Percentiles rank a stretch among this genome's conserved stretches.
These are phyloP conservation scores for Pulveroboletus frians DNA, from an alignment of 768 basidiomycete genomes.

Conservation along the genomic window DNA sequence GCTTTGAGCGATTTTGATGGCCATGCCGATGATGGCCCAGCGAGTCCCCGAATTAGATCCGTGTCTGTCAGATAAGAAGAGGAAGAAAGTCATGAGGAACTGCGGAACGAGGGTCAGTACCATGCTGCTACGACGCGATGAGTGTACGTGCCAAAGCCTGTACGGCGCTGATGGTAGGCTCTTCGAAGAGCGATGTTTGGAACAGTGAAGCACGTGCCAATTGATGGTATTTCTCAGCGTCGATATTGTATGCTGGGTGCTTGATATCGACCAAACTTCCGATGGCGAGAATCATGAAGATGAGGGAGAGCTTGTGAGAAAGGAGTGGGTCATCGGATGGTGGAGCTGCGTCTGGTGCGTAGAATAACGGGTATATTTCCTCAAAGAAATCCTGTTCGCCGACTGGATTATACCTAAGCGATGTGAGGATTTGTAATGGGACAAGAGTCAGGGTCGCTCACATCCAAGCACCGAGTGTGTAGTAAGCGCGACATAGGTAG, in stretches of 20 bases:
- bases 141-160: constrained; percentile 52
- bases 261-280: constrained; percentile 57
- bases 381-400: constrained; percentile 54
- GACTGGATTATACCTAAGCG: constrained; percentile 61
- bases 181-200: constrained; percentile 59
- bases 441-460: constrained; percentile 30
- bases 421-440: constrained; percentile 6
- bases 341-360: constrained; percentile 39
- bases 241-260: constrained; percentile 54
- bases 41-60: constrained; percentile 59
- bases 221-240: constrained; percentile 68
- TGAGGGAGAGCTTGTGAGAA: constrained; percentile 56
- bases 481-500: constrained; percentile 58
- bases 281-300: constrained; percentile 65
- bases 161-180: constrained; percentile 62
- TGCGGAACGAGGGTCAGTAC: constrained; percentile 28
- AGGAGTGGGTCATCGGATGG: constrained; percentile 47
- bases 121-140: constrained; percentile 22
- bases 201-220: constrained; percentile 62
- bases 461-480: constrained; percentile 68
- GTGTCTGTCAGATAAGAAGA: constrained; percentile 65
- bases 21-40: constrained; percentile 65
- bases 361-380: constrained; percentile 57
- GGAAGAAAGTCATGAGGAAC: constrained; percentile 68
- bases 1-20: constrained; percentile 65